Base-by-base conservation (phyloP, 129 eudicot genomes). In the Escallonia rubra region DNA sequence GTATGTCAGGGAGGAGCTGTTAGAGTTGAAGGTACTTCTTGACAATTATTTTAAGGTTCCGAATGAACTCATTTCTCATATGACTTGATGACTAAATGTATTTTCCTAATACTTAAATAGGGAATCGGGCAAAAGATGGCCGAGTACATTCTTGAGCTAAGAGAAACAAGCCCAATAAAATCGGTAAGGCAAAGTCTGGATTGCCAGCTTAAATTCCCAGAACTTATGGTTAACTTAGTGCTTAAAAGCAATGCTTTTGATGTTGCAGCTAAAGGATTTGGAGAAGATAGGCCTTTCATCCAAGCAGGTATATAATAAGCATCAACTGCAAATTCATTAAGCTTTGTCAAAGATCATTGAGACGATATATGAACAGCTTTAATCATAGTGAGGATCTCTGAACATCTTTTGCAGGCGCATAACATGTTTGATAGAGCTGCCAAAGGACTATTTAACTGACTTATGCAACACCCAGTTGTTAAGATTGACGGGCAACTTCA, bases 91-190 rank as follows among this genome's bases (percentile, higher is more conserved):
- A 23, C 34, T 23, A 23, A 23, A 23, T 23, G 34, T 1, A 23
- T 23, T 23, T 54, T 54, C 59, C 9, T 39, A 16, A 38, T 15
- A 45, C 55, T 57, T 23, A 57, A 72, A 8, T 75, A 93, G 96
- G 98, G 98, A 45, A 89, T 93, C 54, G 98, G 98, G 14, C 80
- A 82, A 70, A 93, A 89, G 78, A 80, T 90, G 71, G 98, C 96
- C 12, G 85, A 74, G 34, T 93, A 93, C 75, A 82, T 93, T 46
- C 72, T 89, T 58, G 95, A 86, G 83, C 86, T 86, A 49, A 89
- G 98, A 76, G 90, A 82, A 70, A 65, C 80, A 48, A 89, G 88
- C 78, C 96, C 98, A 3, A 16, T 93, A 60, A 80, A 84, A 89
- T 84, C 95, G 40, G 98, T 93, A 89, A 78, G 80, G 69, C 34